Percentiles rank a stretch among this genome's conserved stretches.
Conservation (phyloP, 2,329 filamentous ascomycete species). For the Paradendryphiella salina region DNA sequence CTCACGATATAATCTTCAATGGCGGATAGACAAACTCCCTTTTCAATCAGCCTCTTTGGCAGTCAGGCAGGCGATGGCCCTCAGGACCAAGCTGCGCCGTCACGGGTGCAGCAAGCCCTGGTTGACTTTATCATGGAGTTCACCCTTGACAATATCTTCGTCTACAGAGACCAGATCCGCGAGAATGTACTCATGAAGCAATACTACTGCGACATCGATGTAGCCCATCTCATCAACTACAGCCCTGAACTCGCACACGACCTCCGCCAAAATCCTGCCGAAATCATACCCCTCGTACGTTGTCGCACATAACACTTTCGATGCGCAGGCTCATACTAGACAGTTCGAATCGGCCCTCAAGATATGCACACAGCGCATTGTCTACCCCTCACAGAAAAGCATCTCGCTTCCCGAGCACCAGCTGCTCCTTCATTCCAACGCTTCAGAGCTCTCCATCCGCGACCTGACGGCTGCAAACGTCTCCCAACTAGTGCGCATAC, state of each 20-base stretch:
- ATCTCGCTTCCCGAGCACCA: constrained; percentile 85
- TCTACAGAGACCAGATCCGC: constrained; percentile 95
- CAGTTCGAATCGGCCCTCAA: constrained; percentile 91
- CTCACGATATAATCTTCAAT: constrained; percentile 25
- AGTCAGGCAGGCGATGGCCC: constrained; percentile 44
- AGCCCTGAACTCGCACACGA: constrained; percentile 93
- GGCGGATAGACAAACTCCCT: constrained; percentile 79
- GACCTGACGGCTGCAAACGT: constrained; percentile 92
- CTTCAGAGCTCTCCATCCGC: constrained; percentile 88
- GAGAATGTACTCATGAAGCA: constrained; percentile 94
- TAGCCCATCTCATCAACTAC: constrained; percentile 92
- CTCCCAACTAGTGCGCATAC: constrained; percentile 91
- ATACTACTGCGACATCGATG: constrained; percentile 94
- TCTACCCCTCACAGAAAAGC: constrained; percentile 74
- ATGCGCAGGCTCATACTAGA: constrained; percentile 18
- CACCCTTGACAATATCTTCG: constrained; percentile 88
- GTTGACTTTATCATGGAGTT: constrained; percentile 93
- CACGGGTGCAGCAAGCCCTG: constrained; percentile 70
- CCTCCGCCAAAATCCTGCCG: constrained; percentile 84
- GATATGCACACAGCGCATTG: constrained; percentile 89
- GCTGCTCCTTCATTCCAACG: constrained; percentile 89
- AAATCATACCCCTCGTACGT: constrained; percentile 85
- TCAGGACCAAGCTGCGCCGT: constrained; percentile 39
- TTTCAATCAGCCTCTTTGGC: constrained; percentile 78
- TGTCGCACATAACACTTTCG: no score